Percentiles rank a stretch among this genome's conserved stretches.
phyloP scores from a whole-genome alignment of 2,329 filamentous ascomycete genomes.

The Xylaria sp. region DNA sequence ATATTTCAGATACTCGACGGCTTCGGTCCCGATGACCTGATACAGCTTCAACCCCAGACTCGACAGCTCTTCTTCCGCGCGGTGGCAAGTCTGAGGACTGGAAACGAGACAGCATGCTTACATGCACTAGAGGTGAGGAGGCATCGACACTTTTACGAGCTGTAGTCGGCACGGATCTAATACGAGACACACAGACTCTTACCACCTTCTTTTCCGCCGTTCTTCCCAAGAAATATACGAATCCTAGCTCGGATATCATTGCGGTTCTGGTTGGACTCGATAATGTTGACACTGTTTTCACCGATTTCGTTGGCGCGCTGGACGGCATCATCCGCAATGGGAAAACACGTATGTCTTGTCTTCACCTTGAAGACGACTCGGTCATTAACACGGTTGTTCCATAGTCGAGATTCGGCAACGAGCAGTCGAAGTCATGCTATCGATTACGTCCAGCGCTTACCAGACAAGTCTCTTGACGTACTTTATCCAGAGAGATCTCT shows the following conservation, averaged over 20 bases:
- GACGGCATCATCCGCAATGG: conserved; percentile 80
- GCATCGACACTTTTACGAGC: neutral
- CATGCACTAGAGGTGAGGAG: conserved; percentile 77
- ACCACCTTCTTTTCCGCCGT: conserved; percentile 80
- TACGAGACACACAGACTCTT: conserved; percentile 63
- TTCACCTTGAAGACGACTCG: neutral
- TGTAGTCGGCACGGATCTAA: conserved; percentile 26
- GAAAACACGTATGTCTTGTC: conserved; percentile 52
- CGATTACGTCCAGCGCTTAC: conserved; percentile 88
- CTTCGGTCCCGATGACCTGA: conserved; percentile 67
- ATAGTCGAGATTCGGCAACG: conserved; percentile 69
- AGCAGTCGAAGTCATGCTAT: conserved; percentile 74
- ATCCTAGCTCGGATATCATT: conserved; percentile 93
- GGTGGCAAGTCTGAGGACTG: conserved; percentile 61
- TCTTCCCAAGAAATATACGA: conserved; percentile 85
- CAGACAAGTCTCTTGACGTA: conserved; percentile 92
- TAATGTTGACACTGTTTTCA: conserved; percentile 78
- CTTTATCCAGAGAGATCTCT: conserved; percentile 89
- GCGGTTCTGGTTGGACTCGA: conserved; percentile 83
- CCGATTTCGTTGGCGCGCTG: conserved; percentile 77
- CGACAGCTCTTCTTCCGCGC: conserved; percentile 73
- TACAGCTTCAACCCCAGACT: conserved; percentile 71
- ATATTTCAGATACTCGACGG: conserved; percentile 64
- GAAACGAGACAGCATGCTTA: conserved; percentile 57
- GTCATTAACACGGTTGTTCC: conserved; percentile 4